A percentile compares a stretch with the other conserved stretches of the same genome.
These are phyloP conservation scores for Chamaecrista fasciculata DNA, from an alignment of 306 rosid species.

Conservation along the genomic window DNA sequence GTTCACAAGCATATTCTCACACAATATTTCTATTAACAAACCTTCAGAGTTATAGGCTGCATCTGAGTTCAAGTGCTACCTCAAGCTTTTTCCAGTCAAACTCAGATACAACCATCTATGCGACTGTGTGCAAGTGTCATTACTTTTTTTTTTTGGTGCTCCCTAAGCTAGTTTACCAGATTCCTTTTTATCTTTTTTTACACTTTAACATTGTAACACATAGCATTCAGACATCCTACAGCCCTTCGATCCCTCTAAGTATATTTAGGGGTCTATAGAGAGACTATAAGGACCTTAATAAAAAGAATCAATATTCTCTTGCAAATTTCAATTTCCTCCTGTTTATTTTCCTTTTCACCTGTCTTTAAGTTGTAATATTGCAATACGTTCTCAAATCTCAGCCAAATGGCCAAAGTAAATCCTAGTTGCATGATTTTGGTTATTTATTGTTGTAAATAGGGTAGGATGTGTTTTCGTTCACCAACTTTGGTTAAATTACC, in stretches of 20 bases:
- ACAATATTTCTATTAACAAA: slow-evolving; percentile 2
- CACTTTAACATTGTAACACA: not conserved
- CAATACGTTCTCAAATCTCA: not conserved
- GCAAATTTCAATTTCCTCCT: not conserved
- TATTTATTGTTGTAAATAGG: slow-evolving; percentile 1
- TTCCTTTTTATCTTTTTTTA: not conserved
- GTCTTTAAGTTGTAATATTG: not conserved
- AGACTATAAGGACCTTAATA: not conserved
- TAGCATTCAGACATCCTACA: not conserved
- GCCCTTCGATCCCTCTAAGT: not conserved
- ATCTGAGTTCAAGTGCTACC: not conserved
- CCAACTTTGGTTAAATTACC: slow-evolving; percentile 43
- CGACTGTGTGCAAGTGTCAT: not conserved
- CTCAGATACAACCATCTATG: not conserved
- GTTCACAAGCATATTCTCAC: slow-evolving; percentile 11
- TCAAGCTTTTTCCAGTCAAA: not conserved
- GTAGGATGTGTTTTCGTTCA: slow-evolving; percentile 11
- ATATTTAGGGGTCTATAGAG: not conserved
- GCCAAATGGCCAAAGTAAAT: slow-evolving; percentile 5
- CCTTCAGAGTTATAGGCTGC: not conserved
- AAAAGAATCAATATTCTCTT: not conserved
- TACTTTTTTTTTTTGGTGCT: not conserved
- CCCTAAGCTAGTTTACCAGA: not conserved
- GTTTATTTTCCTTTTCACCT: not conserved
- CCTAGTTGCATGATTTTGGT: not conserved